Evolutionary conservation across 2,329 filamentous ascomycete species (phyloP), one percentile per base, ranked within the genome.

Genomic region (Aureobasidium mangrovei): DNA sequence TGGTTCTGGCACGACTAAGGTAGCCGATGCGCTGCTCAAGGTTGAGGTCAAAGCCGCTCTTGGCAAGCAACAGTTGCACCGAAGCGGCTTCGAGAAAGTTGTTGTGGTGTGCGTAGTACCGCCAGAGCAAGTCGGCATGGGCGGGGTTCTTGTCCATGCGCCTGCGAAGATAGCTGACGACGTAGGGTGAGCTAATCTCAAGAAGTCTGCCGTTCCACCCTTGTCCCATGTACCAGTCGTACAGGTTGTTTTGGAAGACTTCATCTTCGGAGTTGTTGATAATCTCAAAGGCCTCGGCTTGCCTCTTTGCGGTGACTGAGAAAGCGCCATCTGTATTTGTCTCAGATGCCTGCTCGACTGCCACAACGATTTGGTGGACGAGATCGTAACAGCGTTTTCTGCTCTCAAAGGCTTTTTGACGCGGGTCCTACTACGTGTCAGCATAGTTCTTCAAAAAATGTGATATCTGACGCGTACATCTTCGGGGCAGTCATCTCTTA

Each of bases 191-290:
- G 55, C 91, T 81, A 49, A 93, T 89, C 35, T 85, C 83, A 33
- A 98, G 80, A 29, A 98, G 79, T 10, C 90, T 85, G 59, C 96
- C 89, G 7, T 82, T 86, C 83, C 88, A 91, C 18, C 86, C 85
- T 67, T 91, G 84, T 53, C 79, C 72, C 60, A 97, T 83, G 69
- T 98, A 98, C 91, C 93, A 98, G 64, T 96, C 91, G 67, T 96
- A 98, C n/a, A 98, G 77, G 63, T 88, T 89, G 58, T 88, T 94
- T 67, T 97, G 86, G 74, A 98, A 98, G 4, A 96, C 87, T 64
- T 96, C 88, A 61, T 98, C 93, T 10, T 85, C 80, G 0, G 91
- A 95, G 56, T 80, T 81, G 65, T 94, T 88, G 62, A 98, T 90
- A 2, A 96, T 87, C 42, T 84, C 81, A 70, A 97, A 95, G 0